phyloP scores from a whole-genome alignment of 2,329 filamentous ascomycete species.

The Erysiphe neolycopersici region DNA sequence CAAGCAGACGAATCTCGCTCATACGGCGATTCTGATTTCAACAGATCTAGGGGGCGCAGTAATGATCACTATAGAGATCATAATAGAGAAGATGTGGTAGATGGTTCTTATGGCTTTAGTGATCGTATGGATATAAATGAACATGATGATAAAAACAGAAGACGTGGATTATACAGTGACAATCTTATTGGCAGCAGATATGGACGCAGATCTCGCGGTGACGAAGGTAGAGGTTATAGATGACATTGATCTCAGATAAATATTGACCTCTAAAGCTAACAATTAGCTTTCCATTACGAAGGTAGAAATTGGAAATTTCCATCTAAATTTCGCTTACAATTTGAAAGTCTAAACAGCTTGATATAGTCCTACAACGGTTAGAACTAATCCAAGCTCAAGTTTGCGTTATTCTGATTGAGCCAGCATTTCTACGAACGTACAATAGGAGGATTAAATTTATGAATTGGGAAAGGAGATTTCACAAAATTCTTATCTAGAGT shows the following conservation, averaged over 20 bases:
- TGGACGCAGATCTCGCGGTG: constrained; percentile 2
- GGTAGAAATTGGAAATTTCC: too few relatives aligned
- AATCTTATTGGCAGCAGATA: constrained; percentile 6
- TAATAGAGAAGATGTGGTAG: constrained; percentile 11
- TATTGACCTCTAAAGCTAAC: too few relatives aligned
- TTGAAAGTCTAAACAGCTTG: too few relatives aligned
- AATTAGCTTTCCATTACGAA: too few relatives aligned
- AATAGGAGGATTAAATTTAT: too few relatives aligned
- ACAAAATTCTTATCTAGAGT: too few relatives aligned
- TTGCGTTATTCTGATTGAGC: too few relatives aligned
- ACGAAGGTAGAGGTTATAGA: constrained; percentile 3
- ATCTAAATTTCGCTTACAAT: too few relatives aligned
- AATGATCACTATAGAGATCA: constrained; percentile 6
- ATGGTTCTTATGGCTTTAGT: constrained; percentile 14
- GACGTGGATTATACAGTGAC: constrained; percentile 13
- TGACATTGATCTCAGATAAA: constrained; percentile 1
- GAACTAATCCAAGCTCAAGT: too few relatives aligned
- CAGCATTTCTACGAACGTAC: too few relatives aligned
- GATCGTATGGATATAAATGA: constrained; percentile 14
- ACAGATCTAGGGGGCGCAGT: constrained; percentile 7
- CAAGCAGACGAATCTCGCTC: constrained; percentile 5
- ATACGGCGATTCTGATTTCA: constrained; percentile 5
- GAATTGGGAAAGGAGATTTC: too few relatives aligned
- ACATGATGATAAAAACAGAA: constrained; percentile 3
- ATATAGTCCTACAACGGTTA: too few relatives aligned